A percentile compares a stretch with the other conserved stretches of the same genome.
Evolutionary conservation across 306 rosid species (phyloP).

Genomic region (Quercus engelmannii): DNA sequence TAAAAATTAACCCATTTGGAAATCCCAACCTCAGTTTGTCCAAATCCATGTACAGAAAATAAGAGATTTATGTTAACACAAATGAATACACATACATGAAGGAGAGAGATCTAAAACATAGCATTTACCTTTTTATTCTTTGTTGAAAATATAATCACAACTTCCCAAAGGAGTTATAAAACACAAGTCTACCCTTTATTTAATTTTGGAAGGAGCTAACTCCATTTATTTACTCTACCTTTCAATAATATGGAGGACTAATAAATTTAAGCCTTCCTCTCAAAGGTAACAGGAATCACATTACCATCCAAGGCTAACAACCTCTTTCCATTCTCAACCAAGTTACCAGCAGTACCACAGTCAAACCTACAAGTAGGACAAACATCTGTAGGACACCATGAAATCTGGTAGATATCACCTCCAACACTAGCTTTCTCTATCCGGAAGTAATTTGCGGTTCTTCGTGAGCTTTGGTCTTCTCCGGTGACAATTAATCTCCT

Average conservation of each 20-base stretch:
- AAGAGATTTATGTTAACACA: too few relatives aligned
- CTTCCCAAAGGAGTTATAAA: too few relatives aligned
- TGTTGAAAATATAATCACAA: not conserved
- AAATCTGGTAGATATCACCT: slow-evolving; percentile 28
- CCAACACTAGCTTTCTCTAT: not conserved
- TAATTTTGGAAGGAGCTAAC: too few relatives aligned
- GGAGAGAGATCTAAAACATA: not conserved
- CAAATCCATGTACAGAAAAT: too few relatives aligned
- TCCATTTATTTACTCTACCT: too few relatives aligned
- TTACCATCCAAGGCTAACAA: slow-evolving; percentile 49
- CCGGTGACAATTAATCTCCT: slow-evolving; percentile 44
- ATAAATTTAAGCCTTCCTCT: not conserved
- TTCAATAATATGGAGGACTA: not conserved
- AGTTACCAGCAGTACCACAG: slow-evolving; percentile 37
- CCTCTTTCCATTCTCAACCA: slow-evolving; percentile 44
- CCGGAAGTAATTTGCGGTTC: slow-evolving; percentile 27
- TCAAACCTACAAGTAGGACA: slow-evolving; percentile 41
- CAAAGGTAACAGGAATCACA: slow-evolving; percentile 34
- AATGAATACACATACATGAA: not conserved
- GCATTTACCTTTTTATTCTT: not conserved
- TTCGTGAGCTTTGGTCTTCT: not conserved
- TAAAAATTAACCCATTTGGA: too few relatives aligned
- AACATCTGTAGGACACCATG: slow-evolving; percentile 53
- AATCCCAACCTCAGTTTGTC: too few relatives aligned
- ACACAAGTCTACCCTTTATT: too few relatives aligned